Conservation (phyloP, 2,329 filamentous ascomycete genomes). For the Pseudogymnoascus sp. region DNA sequence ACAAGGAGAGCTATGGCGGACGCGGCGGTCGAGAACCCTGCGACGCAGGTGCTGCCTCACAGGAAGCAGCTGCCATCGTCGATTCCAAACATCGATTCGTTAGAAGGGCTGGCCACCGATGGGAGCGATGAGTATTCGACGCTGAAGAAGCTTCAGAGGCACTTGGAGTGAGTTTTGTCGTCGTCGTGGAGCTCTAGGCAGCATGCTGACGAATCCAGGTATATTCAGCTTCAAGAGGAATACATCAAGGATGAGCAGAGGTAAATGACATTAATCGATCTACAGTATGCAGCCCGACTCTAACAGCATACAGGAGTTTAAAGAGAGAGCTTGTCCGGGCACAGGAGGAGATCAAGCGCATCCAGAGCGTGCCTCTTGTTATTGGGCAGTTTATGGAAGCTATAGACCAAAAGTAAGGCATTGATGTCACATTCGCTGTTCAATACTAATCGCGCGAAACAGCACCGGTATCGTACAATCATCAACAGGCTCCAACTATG, state of each 20-base stretch:
- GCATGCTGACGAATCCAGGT: slow-evolving; percentile 41
- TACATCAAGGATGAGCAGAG: slow-evolving; percentile 99
- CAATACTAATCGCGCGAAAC: slow-evolving; percentile 18
- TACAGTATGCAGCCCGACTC: background rate
- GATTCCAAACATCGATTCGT: slow-evolving; percentile 82
- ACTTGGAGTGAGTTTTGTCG: slow-evolving; percentile 65
- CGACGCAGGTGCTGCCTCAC: slow-evolving; percentile 64
- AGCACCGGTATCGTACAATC: slow-evolving; percentile 98
- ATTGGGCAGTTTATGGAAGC: slow-evolving; percentile 99
- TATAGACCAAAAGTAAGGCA: slow-evolving; percentile 88
- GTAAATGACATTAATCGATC: slow-evolving; percentile 35
- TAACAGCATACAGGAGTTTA: slow-evolving; percentile 57
- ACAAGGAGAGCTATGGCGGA: slow-evolving; percentile 60
- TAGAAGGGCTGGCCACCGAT: slow-evolving; percentile 75
- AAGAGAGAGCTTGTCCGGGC: slow-evolving; percentile 95
- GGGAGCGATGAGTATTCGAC: slow-evolving; percentile 88
- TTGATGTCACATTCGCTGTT: background rate
- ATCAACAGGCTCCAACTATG: slow-evolving; percentile 96
- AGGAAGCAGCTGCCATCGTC: slow-evolving; percentile 72
- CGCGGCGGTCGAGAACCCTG: slow-evolving; percentile 74
- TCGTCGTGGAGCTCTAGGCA: background rate
- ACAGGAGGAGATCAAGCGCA: slow-evolving; percentile 98
- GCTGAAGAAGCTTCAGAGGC: slow-evolving; percentile 91
- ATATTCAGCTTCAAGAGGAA: slow-evolving; percentile 97
- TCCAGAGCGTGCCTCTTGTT: slow-evolving; percentile 94